These are phyloP conservation scores for Reticulomyxa filosa DNA, from an alignment of 78 protist species.

Conservation along the genomic window DNA sequence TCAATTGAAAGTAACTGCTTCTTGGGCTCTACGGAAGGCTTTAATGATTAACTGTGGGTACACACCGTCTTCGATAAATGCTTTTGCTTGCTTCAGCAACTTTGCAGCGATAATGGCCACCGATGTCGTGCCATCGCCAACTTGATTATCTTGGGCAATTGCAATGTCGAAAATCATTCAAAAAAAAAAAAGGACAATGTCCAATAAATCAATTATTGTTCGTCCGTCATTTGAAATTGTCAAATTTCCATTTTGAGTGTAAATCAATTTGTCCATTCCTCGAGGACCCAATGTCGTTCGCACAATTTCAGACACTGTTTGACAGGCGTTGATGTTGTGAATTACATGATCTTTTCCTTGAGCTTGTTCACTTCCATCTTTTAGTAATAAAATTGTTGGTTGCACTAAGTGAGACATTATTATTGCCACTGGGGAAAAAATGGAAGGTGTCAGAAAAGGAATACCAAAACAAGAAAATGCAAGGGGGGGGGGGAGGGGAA, in stretches of 20 bases:
- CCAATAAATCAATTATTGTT: conserved; percentile 89
- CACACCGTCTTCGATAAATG: conserved; percentile 88
- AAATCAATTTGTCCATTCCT: conserved; percentile 83
- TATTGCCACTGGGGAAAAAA: too few relatives aligned
- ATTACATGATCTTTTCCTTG: conserved; percentile 94
- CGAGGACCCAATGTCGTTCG: conserved; percentile 71
- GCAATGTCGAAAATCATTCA: conserved; percentile 92
- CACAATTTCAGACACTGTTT: conserved; percentile 40
- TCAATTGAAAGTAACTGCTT: too few relatives aligned
- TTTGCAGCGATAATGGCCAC: conserved; percentile 94
- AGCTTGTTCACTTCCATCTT: conserved; percentile 93
- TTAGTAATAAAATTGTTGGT: conserved; percentile 74
- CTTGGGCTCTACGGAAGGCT: too few relatives aligned
- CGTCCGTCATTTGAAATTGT: conserved; percentile 99
- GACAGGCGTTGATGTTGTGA: conserved; percentile 80
- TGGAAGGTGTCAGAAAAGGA: too few relatives aligned
- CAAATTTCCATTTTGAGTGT: conserved; percentile 19
- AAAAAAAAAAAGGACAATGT: conserved; percentile 97
- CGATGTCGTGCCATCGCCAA: conserved; percentile 99
- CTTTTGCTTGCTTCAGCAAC: conserved; percentile 73
- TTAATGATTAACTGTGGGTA: conserved; percentile 85
- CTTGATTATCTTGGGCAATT: conserved; percentile 27
- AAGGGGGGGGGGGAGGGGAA: too few relatives aligned
- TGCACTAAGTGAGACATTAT: conserved; percentile 20
- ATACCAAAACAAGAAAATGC: too few relatives aligned